These are phyloP conservation scores for Proliferodiscus dingleyae DNA, from an alignment of 2,329 filamentous ascomycete species.

Conservation along the genomic window DNA sequence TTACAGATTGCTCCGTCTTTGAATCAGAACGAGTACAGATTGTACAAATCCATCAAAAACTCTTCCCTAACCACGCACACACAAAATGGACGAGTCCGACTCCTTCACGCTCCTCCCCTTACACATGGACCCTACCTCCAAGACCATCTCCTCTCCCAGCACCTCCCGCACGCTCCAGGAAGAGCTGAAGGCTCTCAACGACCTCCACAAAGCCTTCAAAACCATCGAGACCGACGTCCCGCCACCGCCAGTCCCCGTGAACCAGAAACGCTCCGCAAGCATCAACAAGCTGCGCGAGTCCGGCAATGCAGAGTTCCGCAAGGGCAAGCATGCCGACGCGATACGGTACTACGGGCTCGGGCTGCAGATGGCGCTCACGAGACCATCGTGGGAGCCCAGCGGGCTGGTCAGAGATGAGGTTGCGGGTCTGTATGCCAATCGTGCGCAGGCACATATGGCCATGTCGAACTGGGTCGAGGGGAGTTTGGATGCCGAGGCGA, in stretches of 20 bases:
- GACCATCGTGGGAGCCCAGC: slow-evolving; percentile 84
- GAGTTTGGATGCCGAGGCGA: slow-evolving; percentile 80
- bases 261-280: slow-evolving; percentile 84
- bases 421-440: slow-evolving; percentile 73
- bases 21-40: not conserved
- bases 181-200: slow-evolving; percentile 72
- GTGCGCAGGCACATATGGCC: slow-evolving; percentile 86
- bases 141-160: slow-evolving; percentile 56
- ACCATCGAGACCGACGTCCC: slow-evolving; percentile 61
- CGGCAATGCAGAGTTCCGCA: slow-evolving; percentile 79
- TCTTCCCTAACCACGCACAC: too few relatives aligned
- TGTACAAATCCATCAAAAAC: not conserved
- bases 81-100: slow-evolving; percentile 54
- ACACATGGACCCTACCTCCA: slow-evolving; percentile 74
- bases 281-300: slow-evolving; percentile 87
- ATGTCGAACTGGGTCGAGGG: slow-evolving; percentile 78
- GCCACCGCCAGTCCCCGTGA: slow-evolving; percentile 82
- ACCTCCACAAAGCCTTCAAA: slow-evolving; percentile 70
- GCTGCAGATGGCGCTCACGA: slow-evolving; percentile 77
- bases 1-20: not conserved
- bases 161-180: slow-evolving; percentile 48
- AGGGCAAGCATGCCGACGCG: slow-evolving; percentile 69
- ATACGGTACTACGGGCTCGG: slow-evolving; percentile 79
- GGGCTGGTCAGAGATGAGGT: slow-evolving; percentile 82
- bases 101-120: slow-evolving; percentile 81